These are phyloP conservation scores for Aspergillus sp. DNA, from an alignment of 2,329 filamentous ascomycete species.

Conservation along the genomic window DNA sequence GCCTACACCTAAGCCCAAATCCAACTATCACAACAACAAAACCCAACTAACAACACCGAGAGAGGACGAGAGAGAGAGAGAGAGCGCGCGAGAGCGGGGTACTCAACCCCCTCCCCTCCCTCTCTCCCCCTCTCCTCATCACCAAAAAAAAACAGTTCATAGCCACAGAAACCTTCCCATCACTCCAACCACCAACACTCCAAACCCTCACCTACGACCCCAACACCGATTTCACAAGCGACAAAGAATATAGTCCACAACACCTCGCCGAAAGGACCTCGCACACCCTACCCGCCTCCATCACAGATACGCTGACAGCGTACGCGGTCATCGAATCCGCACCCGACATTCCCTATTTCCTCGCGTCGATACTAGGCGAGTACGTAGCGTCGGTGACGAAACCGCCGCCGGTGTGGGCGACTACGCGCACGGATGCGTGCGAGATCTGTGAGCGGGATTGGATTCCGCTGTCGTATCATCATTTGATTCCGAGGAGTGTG, in stretches of 20 bases:
- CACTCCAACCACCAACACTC: slow-evolving; percentile 60
- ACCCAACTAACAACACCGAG: not conserved
- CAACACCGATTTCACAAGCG: slow-evolving; percentile 49
- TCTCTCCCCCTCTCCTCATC: not conserved
- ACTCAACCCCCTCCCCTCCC: not conserved
- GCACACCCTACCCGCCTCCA: slow-evolving; percentile 56
- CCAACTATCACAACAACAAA: not conserved
- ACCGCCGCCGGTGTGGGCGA: slow-evolving; percentile 64
- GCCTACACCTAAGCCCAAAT: not conserved
- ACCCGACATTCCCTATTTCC: slow-evolving; percentile 55
- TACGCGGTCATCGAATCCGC: slow-evolving; percentile 63
- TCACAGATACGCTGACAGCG: slow-evolving; percentile 67
- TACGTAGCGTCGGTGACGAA: slow-evolving; percentile 63
- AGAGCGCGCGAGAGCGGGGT: not conserved
- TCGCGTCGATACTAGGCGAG: slow-evolving; percentile 63
- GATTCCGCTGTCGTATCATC: slow-evolving; percentile 79
- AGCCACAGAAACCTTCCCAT: slow-evolving; percentile 67
- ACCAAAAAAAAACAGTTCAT: slow-evolving; percentile 59
- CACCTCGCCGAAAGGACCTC: slow-evolving; percentile 48
- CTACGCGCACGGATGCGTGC: slow-evolving; percentile 62
- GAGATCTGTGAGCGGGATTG: slow-evolving; percentile 76
- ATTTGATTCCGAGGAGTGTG: slow-evolving; percentile 76
- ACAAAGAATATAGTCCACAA: slow-evolving; percentile 61
- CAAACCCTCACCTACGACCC: slow-evolving; percentile 63
- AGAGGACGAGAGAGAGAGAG: not conserved